These are phyloP conservation scores for Phialemoniopsis sp. DNA, from an alignment of 2,329 filamentous ascomycete species.

Conservation along the genomic window DNA sequence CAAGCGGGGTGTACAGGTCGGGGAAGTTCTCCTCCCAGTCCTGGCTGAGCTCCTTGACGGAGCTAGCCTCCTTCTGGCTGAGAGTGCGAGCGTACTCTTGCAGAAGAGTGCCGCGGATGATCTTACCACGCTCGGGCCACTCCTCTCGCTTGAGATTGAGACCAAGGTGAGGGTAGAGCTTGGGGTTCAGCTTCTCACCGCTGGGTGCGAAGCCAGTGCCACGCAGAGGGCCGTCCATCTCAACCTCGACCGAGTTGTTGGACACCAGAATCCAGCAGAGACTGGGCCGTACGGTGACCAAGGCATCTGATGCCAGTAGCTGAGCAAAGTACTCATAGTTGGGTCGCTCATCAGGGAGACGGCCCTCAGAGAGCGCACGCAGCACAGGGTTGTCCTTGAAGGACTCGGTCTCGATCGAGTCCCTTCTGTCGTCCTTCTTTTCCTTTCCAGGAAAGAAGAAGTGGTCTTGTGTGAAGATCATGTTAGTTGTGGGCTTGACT, in stretches of 20 bases:
- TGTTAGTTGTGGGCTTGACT: conserved; percentile 1
- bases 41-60: conserved; percentile 45
- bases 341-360: conserved; percentile 52
- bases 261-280: conserved; percentile 56
- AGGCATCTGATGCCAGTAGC: conserved; percentile 48
- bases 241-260: conserved; percentile 45
- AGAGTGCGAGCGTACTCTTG: conserved; percentile 56
- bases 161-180: conserved; percentile 52
- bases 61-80: conserved; percentile 51
- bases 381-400: conserved; percentile 65
- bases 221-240: conserved; percentile 33
- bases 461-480: conserved; percentile 38
- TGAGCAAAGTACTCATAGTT: conserved; percentile 60
- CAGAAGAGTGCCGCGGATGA: conserved; percentile 44
- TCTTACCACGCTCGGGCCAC: conserved; percentile 37
- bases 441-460: conserved; percentile 54
- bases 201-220: conserved; percentile 30
- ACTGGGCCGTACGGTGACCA: conserved; percentile 51
- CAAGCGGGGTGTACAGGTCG: conserved; percentile 46
- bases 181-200: conserved; percentile 34
- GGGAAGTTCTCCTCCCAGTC: conserved; percentile 58
- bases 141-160: conserved; percentile 47
- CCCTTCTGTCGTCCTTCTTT: conserved; percentile 46
- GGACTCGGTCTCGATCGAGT: conserved; percentile 39
- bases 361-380: conserved; percentile 53